Conservation (phyloP, 768 basidiomycete species). For the Lactifluus pinguis region DNA sequence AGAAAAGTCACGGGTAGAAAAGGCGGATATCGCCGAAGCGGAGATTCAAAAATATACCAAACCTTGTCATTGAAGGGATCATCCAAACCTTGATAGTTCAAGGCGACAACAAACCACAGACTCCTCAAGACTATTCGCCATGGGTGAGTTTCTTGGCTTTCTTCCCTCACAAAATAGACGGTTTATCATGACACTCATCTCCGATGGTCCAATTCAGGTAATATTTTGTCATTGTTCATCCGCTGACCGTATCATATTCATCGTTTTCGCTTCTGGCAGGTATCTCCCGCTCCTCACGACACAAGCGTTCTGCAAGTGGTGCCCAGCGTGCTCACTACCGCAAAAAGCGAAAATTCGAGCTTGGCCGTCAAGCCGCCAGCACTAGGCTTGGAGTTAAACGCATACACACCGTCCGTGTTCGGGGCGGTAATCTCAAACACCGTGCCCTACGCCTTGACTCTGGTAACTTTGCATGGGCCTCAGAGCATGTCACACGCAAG, state of each 20-base stretch:
- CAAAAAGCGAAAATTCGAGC: constrained; percentile 99
- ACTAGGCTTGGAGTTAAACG: constrained; percentile 96
- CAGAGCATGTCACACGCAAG: constrained; percentile 90
- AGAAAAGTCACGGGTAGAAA: too few relatives aligned
- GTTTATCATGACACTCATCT: not conserved
- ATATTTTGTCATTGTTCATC: not conserved
- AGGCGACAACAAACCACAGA: constrained; percentile 26
- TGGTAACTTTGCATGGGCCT: constrained; percentile 99
- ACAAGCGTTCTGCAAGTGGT: constrained; percentile 93
- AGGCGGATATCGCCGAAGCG: constrained; percentile 7
- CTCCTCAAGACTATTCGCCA: constrained; percentile 67
- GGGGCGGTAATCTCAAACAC: constrained; percentile 93
- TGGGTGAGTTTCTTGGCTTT: constrained; percentile 45
- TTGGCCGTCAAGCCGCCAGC: constrained; percentile 95
- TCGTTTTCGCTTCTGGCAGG: constrained; percentile 37
- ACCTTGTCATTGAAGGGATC: constrained; percentile 14
- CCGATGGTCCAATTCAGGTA: not conserved
- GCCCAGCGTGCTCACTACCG: constrained; percentile 92
- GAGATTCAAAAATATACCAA: constrained; percentile 3
- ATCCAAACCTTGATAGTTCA: constrained; percentile 20
- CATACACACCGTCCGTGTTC: constrained; percentile 87
- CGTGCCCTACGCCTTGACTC: constrained; percentile 93
- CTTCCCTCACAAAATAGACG: not conserved
- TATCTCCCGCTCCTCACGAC: constrained; percentile 95
- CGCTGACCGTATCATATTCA: not conserved